These are phyloP conservation scores for Coprinopsis sp. DNA, from an alignment of 768 basidiomycete species.

Conservation along the genomic window DNA sequence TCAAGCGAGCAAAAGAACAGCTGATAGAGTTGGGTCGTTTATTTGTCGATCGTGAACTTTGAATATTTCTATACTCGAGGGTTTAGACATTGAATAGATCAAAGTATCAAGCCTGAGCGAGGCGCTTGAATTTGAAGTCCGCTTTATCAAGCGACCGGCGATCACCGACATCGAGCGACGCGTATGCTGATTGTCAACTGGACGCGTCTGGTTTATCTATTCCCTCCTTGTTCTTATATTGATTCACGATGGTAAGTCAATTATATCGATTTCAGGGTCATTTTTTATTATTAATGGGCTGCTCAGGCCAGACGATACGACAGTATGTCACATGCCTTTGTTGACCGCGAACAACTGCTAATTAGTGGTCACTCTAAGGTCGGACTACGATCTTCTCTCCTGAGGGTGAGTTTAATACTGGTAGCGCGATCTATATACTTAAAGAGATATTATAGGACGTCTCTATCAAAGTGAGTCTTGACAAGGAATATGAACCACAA, in stretches of 20 bases:
- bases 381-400: conserved; percentile 99
- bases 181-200: conserved; percentile 29
- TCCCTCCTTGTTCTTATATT: conserved; percentile 16
- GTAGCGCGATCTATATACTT: conserved; percentile 5
- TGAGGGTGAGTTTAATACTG: conserved; percentile 58
- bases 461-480: conserved; percentile 83
- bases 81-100: not conserved
- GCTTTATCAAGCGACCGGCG: not conserved
- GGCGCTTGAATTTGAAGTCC: not conserved
- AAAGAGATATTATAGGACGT: conserved; percentile 56
- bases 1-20: conserved; percentile 39
- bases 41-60: not conserved
- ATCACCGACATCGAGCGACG: conserved; percentile 36
- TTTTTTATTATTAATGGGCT: no score
- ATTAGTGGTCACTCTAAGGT: conserved; percentile 41
- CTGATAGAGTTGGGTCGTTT: conserved; percentile 24
- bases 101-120: not conserved
- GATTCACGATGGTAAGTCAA: conserved; percentile 46
- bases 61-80: not conserved
- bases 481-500: not conserved
- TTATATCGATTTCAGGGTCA: no score
- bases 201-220: conserved; percentile 37
- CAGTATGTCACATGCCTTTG: conserved; percentile 51
- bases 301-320: conserved; percentile 95
- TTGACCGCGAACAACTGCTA: conserved; percentile 10